Conservation (phyloP, 495 filamentous ascomycete genomes). For the Letharia lupina region DNA sequence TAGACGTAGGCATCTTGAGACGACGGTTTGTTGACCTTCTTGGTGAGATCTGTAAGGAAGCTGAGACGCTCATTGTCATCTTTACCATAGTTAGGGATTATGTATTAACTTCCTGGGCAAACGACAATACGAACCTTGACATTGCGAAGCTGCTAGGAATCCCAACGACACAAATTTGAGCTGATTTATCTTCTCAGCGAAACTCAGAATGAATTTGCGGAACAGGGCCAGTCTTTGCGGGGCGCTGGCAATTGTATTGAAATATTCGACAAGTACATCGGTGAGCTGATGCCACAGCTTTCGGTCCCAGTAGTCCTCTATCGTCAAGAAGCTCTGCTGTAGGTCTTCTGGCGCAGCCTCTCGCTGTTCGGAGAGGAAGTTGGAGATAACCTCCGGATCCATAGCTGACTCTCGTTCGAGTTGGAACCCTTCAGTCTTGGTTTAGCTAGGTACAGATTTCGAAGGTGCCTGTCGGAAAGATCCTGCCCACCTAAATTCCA, state of each 20-base stretch:
- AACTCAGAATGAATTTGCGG: slow-evolving; percentile 89
- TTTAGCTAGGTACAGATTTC: not conserved
- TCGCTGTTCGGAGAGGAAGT: slow-evolving; percentile 85
- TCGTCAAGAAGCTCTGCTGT: slow-evolving; percentile 78
- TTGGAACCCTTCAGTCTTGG: not conserved
- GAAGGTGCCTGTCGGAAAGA: not conserved
- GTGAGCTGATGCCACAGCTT: slow-evolving; percentile 99
- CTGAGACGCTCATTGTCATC: slow-evolving; percentile 80
- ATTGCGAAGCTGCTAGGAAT: slow-evolving; percentile 77
- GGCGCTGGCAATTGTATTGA: slow-evolving; percentile 69
- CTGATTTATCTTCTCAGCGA: slow-evolving; percentile 97
- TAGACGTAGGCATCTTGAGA: slow-evolving; percentile 97
- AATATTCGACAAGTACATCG: slow-evolving; percentile 78
- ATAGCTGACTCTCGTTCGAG: slow-evolving; percentile 35
- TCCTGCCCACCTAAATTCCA: not conserved
- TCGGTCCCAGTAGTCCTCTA: slow-evolving; percentile 97
- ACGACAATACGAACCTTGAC: slow-evolving; percentile 53
- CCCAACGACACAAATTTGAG: slow-evolving; percentile 90
- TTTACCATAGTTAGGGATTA: slow-evolving; percentile 28
- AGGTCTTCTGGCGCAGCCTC: slow-evolving; percentile 74
- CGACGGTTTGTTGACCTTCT: slow-evolving; percentile 82
- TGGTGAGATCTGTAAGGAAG: slow-evolving; percentile 76
- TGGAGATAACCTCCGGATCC: slow-evolving; percentile 79
- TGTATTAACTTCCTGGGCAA: not conserved
- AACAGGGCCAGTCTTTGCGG: slow-evolving; percentile 81